Base-by-base conservation (phyloP, 2,329 filamentous ascomycete genomes). In the Leptosphaerulina australis region DNA sequence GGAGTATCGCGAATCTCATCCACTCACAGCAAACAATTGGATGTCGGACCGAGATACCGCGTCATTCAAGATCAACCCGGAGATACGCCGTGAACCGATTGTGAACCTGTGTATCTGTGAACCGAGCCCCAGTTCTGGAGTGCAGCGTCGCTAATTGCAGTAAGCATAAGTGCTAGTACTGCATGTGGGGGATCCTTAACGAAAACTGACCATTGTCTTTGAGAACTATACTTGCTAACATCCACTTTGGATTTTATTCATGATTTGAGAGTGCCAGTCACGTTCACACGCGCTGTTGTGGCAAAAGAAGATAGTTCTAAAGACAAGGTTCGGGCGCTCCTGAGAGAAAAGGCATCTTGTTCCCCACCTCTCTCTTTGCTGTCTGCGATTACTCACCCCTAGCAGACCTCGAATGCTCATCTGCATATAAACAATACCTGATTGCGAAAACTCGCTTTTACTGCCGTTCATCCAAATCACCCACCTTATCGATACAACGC, bases 21-120 rank as follows among this genome's bases (percentile, higher is more conserved):
- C 28, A 18, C 8, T 25, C 21, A 33, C 2, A 21, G 11, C 28
- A 15, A 29, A 14, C 14, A 33, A 37, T 6, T 34, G 4, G 10
- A 50, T 50, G 40, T 50, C 53, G 53, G 53, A 36, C 53, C 53
- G 53, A 53, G 39, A 48, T 45, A 29, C 34, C 44, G 34, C 28
- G 5, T 22, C 43, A 24, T 31, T 20, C 17, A 8, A 24, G 11
- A 2, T 6, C 11, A 5, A 15, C 14, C 47, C 47, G 47, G 11
- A 39, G 36, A 36, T 52, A 20, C 33, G 21, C 38, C 47, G 41
- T 37, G 18, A 40, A 41, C 28, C 38, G 38, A 51, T 25, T 11
- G 22, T 34, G 30, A 21, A 11, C 28, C 17, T 15, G 12, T n/a
- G n/a, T n/a, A n/a, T n/a, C 38, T 44, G 41, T 37, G 18, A 40